Evolutionary conservation across 2,329 filamentous ascomycete species (phyloP), one percentile per base, ranked within the genome.

Genomic region (Didymella segeticola): DNA sequence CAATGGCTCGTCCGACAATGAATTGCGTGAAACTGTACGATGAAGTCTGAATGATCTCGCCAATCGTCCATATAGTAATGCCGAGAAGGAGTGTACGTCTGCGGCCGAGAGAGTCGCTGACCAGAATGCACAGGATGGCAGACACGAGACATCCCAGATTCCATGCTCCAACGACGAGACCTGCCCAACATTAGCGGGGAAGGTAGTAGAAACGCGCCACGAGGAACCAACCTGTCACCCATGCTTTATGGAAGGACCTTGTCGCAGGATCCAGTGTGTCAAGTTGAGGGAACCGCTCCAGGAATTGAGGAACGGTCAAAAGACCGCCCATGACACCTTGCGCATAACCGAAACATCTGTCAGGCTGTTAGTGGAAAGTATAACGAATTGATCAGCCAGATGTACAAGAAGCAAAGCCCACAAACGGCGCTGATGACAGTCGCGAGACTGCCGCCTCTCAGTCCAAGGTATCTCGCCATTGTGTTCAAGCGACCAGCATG

Each of bases 261-360:
- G 34, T 31, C 4, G 41, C 41, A 11, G 64, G 47, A 29, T 60
- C 60, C 25, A 70, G 53, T 12, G 64, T 65, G 42, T 71, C 60
- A 12, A 71, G 45, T 38, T 65, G 63, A 14, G 68, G 68, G 43
- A 69, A 71, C 23, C 53, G 53, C 14, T 62, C 63, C 3, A 85
- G 77, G 64, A 89, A 90, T 14, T 80, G 78, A 20, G 82, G 77
- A 66, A 92, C 82, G 7, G 88, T 90, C 57, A 93, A 78, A 58
- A 93, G 86, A 36, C 70, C 70, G 19, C 70, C 89, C 81, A 90
- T 89, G 9, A 90, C 87, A 68, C 89, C 89, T 56, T 79, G 70
- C 62, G 90, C 88, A 86, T 83, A 84, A 33, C 83, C 83, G 60
- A 84, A 81, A 25, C 79, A 76, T 34, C 73, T 78, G 47, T 43